These are phyloP conservation scores for Tulasnella sp. DNA, from an alignment of 768 basidiomycete species.

Conservation along the genomic window DNA sequence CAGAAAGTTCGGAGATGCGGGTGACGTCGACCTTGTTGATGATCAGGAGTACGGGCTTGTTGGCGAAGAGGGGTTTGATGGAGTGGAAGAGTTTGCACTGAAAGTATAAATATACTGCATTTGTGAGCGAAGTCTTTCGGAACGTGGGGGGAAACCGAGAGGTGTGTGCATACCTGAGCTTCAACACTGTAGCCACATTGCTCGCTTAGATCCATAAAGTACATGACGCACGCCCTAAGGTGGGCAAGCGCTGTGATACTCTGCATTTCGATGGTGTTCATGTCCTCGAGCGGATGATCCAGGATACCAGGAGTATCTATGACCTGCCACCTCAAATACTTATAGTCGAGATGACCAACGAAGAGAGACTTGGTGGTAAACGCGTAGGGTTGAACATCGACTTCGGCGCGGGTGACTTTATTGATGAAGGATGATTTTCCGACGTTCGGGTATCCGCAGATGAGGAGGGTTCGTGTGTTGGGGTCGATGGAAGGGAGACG, in stretches of 20 bases:
- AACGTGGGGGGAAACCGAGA: background rate
- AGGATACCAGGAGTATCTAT: conserved; percentile 98
- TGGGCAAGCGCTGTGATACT: conserved; percentile 97
- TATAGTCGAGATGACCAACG: conserved; percentile 97
- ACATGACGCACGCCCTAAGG: conserved; percentile 84
- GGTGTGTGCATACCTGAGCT: conserved; percentile 59
- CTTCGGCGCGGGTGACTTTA: conserved; percentile 98
- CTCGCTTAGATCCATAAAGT: conserved; percentile 98
- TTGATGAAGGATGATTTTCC: conserved; percentile 99
- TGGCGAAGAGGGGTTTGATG: conserved; percentile 91
- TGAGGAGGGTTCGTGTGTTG: conserved; percentile 91
- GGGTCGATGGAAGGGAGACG: conserved; percentile 98
- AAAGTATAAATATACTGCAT: background rate
- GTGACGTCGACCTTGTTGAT: conserved; percentile 97
- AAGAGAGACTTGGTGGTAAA: conserved; percentile 99
- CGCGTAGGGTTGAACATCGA: conserved; percentile 98
- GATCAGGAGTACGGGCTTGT: conserved; percentile 88
- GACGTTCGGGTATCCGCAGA: conserved; percentile 99
- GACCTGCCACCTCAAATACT: conserved; percentile 98
- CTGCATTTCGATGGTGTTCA: conserved; percentile 99
- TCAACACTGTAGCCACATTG: conserved; percentile 97
- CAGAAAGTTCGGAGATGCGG: conserved; percentile 71
- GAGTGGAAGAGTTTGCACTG: conserved; percentile 99
- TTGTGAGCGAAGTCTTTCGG: background rate
- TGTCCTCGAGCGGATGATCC: conserved; percentile 96